Evolutionary conservation across 495 filamentous ascomycete species (phyloP), one percentile per base, ranked within the genome.

Genomic region (Penicillium tannophilum): DNA sequence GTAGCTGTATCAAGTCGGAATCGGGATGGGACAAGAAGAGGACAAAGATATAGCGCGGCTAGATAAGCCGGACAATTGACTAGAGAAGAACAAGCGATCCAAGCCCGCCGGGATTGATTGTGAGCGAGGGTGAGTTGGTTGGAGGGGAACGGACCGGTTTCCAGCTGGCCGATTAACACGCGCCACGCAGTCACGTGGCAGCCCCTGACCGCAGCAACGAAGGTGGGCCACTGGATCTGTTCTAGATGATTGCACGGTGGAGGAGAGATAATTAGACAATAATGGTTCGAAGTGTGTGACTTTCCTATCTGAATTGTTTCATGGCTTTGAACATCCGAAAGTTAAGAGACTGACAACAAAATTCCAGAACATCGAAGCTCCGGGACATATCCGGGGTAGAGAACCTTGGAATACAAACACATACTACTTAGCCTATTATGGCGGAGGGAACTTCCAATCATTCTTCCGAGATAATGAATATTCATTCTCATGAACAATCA

Each of bases 181-280:
- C 67, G 66, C 70, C 62, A 69, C 62, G 39, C 55, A 53, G 68
- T 76, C 74, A 75, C 72, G 74, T 75, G 72, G 66, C 59, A 63
- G 23, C 72, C 72, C 74, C 71, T 72, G 70, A 72, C 56, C 57
- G 48, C 54, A 44, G 54, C 50, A 36, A 56, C 43, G 30, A 2
- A 24, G 20, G 45, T 26, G 23, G 24, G 14, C 23, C 46, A 30
- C 11, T 23, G 20, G 20, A 10, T 24, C 39, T 17, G 39, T 17
- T 41, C 16, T 41, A 41, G 14, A 41, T 23, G 2, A 1, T 36
- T 4, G 9, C 6, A 36, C 33, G 12, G 9, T 3, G 3, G 9
- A 36, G 6, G 12, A 36, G 12, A 36, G 6, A 14, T 9, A 8
- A 12, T 10, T 36, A 1, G 7, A 36, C 10, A 36, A 10, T 36